Base-by-base conservation (phyloP, 352 stramenopile genomes). In the Phytopythium oedochilum region DNA sequence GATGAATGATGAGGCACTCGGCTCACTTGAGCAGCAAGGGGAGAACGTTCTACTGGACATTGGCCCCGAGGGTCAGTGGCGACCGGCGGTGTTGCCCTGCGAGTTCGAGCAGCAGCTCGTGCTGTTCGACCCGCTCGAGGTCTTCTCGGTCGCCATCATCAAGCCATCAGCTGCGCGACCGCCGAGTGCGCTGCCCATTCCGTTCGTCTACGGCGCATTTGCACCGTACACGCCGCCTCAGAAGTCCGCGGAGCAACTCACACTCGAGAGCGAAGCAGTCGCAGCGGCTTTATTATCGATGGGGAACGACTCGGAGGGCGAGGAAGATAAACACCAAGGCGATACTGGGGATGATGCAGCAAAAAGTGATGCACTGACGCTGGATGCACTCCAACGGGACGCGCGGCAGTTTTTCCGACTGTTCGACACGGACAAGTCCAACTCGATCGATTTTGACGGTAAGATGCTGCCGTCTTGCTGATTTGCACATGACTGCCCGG, bases 371-470 rank as follows among this genome's bases (percentile, higher is more conserved):
- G 51, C 63, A 9, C 46, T 86, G n/a, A 71, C 64, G 22, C 59
- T 81, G 22, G 71, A 86, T 32, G 64, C 51, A 11, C 62, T 91
- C 10, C 71, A 85, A 47, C 64, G 63, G 17, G 83, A 75, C 51
- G 81, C 78, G 8, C 68, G 69, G 0, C 69, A 89, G 31, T 59
- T 91, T 17, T 91, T 91, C 47, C 63, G 61, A 12, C 73, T 91
- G 50, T 91, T 91, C 50, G 81, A 91, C 36, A 63, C 83, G 26
- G 81, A 91, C 59, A 75, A 73, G 38, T 91, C 81, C 34, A 73
- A 88, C 58, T 85, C 78, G 28, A 91, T 91, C 48, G 78, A 91
- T 46, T 89, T 89, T 60, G 63, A 77, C 54, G 80, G 80, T 90
- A 57, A n/a, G 36, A n/a, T 29, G n/a, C 15, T 28, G 26, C 10